A percentile compares a stretch with the other conserved stretches of the same genome.
Conservation (phyloP, 345 rosid species). For the Gossypium australe region DNA sequence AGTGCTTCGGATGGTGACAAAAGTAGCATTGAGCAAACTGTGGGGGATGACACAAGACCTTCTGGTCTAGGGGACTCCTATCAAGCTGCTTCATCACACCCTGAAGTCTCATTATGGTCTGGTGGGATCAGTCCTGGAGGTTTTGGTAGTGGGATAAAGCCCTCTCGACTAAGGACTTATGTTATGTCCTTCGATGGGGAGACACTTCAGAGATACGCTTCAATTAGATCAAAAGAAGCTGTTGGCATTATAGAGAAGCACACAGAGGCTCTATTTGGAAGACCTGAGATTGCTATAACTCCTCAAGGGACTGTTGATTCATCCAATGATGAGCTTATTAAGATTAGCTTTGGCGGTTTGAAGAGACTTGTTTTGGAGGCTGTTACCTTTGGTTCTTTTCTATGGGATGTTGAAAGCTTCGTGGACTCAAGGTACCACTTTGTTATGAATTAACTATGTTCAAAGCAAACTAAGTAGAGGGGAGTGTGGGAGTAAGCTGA, state of each 20-base stretch:
- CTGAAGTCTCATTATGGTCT: conserved; percentile 50
- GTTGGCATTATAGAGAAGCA: conserved; percentile 4
- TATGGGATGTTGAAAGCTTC: conserved; percentile 21
- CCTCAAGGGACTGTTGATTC: conserved; percentile 58
- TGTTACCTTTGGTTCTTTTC: conserved; percentile 23
- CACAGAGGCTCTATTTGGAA: conserved; percentile 5
- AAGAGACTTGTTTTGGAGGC: conserved; percentile 92
- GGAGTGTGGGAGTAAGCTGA: background rate
- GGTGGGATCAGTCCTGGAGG: conserved; percentile 58
- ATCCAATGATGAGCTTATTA: conserved; percentile 66
- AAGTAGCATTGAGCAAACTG: background rate
- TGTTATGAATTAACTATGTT: conserved; percentile 42
- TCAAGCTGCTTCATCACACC: conserved; percentile 27
- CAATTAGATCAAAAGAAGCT: conserved; percentile 1
- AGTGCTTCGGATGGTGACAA: background rate
- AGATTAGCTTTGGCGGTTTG: conserved; percentile 84
- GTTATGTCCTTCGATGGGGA: conserved; percentile 2
- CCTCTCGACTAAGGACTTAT: conserved; percentile 51
- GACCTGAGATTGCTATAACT: background rate
- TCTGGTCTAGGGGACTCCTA: background rate
- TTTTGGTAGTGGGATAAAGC: conserved; percentile 48
- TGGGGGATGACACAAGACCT: conserved; percentile 3
- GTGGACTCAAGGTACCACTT: conserved; percentile 95
- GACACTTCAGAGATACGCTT: conserved; percentile 2
- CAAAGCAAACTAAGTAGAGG: background rate